Evolutionary conservation across 495 filamentous ascomycete genomes (phyloP).

Genomic region (Aspergillus cristatus): DNA sequence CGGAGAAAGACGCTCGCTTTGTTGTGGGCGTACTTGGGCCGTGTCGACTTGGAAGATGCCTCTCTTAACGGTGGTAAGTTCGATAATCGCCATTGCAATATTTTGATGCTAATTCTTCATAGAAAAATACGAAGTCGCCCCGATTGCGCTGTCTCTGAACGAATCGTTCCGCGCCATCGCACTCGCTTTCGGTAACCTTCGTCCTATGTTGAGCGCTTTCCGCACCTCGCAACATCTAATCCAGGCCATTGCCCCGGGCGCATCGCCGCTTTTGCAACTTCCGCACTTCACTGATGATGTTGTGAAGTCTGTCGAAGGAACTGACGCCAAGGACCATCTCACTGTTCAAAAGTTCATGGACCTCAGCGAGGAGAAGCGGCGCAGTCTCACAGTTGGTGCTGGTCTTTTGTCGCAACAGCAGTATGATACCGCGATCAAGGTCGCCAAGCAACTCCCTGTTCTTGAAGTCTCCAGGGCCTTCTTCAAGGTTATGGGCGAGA

Average conservation of each 20-base stretch:
- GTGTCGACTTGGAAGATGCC: slow-evolving; percentile 66
- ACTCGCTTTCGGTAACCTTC: slow-evolving; percentile 76
- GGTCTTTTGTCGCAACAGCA: slow-evolving; percentile 65
- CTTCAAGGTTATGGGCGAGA: slow-evolving; percentile 96
- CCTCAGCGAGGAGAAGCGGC: slow-evolving; percentile 63
- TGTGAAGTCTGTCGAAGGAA: slow-evolving; percentile 67
- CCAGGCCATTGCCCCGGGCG: slow-evolving; percentile 74
- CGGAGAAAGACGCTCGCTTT: slow-evolving; percentile 80
- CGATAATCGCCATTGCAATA: background rate
- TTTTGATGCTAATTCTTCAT: slow-evolving; percentile 6
- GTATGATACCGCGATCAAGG: slow-evolving; percentile 62
- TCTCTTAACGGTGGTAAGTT: slow-evolving; percentile 63
- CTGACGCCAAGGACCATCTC: slow-evolving; percentile 59
- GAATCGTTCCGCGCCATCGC: slow-evolving; percentile 80
- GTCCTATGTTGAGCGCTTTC: slow-evolving; percentile 75
- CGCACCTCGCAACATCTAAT: slow-evolving; percentile 73
- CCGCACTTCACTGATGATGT: slow-evolving; percentile 74
- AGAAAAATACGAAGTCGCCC: slow-evolving; percentile 70
- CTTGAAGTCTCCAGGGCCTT: slow-evolving; percentile 87
- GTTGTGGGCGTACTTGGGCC: slow-evolving; percentile 89
- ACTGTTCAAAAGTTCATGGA: slow-evolving; percentile 83
- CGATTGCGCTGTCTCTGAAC: slow-evolving; percentile 74
- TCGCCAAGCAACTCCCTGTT: slow-evolving; percentile 73
- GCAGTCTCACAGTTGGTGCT: slow-evolving; percentile 55
- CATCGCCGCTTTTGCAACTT: slow-evolving; percentile 85